Base-by-base conservation (phyloP, 1,139 yeast genomes). In the Diutina scorzettiae region DNA sequence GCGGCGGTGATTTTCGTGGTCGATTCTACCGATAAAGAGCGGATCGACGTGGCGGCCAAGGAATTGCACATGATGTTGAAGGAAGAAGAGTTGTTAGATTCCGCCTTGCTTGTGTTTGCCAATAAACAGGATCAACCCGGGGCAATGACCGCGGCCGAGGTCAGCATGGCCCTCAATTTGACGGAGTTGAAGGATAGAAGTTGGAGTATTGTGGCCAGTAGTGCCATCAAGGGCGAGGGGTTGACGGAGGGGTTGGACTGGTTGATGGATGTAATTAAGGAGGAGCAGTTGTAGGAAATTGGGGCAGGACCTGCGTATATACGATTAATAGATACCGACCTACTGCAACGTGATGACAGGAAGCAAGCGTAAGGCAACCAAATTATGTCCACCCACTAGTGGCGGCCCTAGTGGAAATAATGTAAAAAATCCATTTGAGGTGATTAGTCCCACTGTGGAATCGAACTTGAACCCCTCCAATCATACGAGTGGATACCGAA, bases 41-140 rank as follows among this genome's bases (percentile, higher is more conserved):
- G 98, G 57, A 76, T 91, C 58, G 85, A 81, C 46, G 77, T 86
- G 24, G 93, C 96, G 18, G 72, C 85, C 44, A 85, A 85, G 51
- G 98, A 91, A 58, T 67, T 91, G 49, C 95, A 84, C 60, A 70
- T 82, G 57, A 91, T 91, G 97, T 69, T 91, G 52, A 77, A 76
- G 49, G 98, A 91, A 59, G 97, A 91, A 53, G 98, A 91, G 61
- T 69, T 91, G 47, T 74, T 78, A 43, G 96, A 87, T 52, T 76
- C 94, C 40, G 96, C 97, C 2, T 67, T 91, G 52, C 71, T 91
- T 53, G 97, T 91, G 46, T 87, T 91, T 69, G 97, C 97, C 43
- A 91, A 91, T 60, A 91, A 91, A 55, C 98, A 91, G 63, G 98
- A 91, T 65, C 96, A 87, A 61, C 84, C 94, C 0, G 96, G 95